A percentile compares a stretch with the other conserved stretches of the same genome.
Conservation (phyloP, 768 basidiomycete genomes). For the Trametes gibbosa region DNA sequence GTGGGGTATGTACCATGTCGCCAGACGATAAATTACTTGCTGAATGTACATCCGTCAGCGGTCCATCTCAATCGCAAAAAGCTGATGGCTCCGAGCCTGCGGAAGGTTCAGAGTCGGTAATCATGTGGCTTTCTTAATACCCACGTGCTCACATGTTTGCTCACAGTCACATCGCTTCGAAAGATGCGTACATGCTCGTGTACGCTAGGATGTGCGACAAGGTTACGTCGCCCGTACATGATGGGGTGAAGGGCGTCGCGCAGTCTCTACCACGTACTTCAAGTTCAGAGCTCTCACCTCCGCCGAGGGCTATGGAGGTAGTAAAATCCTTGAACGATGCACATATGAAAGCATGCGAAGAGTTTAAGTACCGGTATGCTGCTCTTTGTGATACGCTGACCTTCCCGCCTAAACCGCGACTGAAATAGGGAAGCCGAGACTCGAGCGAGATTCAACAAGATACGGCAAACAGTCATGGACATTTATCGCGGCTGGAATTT, state of each 20-base stretch:
- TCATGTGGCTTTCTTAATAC: not conserved
- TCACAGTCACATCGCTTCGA: conserved; percentile 54
- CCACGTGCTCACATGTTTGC: not conserved
- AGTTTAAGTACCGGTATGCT: conserved; percentile 16
- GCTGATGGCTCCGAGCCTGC: not conserved
- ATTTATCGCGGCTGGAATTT: conserved; percentile 67
- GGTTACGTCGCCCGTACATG: not conserved
- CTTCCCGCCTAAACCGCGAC: no score
- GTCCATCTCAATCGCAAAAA: not conserved
- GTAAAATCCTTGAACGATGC: conserved; percentile 53
- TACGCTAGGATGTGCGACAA: conserved; percentile 55
- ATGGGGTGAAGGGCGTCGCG: not conserved
- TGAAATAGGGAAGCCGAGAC: conserved; percentile 41
- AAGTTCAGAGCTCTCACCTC: conserved; percentile 24
- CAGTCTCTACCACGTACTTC: not conserved
- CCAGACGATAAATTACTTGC: not conserved
- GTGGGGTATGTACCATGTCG: conserved; percentile 17
- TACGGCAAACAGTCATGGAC: conserved; percentile 51
- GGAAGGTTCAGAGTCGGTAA: conserved; percentile 12
- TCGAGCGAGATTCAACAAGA: conserved; percentile 44
- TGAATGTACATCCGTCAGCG: not conserved
- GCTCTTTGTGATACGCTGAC: not conserved
- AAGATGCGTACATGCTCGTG: conserved; percentile 94
- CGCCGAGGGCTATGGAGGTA: conserved; percentile 50
- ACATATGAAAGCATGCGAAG: conserved; percentile 44